Conservation (phyloP, 257 asterid species). For the Jaltomata sinuosa region DNA sequence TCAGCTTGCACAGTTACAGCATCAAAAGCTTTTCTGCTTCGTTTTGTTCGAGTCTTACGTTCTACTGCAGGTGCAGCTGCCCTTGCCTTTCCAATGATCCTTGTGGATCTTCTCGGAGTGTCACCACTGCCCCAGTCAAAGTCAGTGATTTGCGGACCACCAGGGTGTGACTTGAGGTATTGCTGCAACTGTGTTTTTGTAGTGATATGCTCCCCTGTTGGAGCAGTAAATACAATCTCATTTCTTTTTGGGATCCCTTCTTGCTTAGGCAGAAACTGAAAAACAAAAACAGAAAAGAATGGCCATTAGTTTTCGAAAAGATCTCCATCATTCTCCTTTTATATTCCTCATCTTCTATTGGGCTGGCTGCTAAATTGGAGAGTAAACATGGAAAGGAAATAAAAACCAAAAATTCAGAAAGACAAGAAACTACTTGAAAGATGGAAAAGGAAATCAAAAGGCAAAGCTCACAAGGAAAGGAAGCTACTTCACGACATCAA, state of each 20-base stretch:
- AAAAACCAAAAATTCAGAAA: neutral
- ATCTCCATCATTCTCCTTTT: neutral
- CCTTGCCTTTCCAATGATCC: conserved; percentile 38
- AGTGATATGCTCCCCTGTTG: conserved; percentile 43
- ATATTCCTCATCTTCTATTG: neutral
- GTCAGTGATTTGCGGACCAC: conserved; percentile 25
- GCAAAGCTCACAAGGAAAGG: neutral
- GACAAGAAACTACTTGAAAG: neutral
- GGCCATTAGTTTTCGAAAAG: neutral
- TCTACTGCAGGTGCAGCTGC: conserved; percentile 16
- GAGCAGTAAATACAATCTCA: conserved; percentile 37
- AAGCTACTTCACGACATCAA: neutral
- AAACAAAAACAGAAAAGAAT: neutral
- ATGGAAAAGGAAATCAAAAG: neutral
- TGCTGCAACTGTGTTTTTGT: conserved; percentile 29
- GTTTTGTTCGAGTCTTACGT: conserved; percentile 26
- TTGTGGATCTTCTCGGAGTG: conserved; percentile 46
- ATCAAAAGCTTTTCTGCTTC: conserved; percentile 23
- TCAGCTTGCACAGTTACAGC: neutral
- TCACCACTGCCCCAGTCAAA: conserved; percentile 51
- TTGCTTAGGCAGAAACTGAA: conserved; percentile 23
- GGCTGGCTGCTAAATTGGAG: neutral
- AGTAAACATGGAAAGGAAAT: neutral
- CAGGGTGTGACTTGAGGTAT: conserved; percentile 46
- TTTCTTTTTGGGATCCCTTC: conserved; percentile 32